Percentiles rank a stretch among this genome's conserved stretches.
These are phyloP conservation scores for Cynara cardunculus DNA, from an alignment of 129 eudicot species.

Conservation along the genomic window DNA sequence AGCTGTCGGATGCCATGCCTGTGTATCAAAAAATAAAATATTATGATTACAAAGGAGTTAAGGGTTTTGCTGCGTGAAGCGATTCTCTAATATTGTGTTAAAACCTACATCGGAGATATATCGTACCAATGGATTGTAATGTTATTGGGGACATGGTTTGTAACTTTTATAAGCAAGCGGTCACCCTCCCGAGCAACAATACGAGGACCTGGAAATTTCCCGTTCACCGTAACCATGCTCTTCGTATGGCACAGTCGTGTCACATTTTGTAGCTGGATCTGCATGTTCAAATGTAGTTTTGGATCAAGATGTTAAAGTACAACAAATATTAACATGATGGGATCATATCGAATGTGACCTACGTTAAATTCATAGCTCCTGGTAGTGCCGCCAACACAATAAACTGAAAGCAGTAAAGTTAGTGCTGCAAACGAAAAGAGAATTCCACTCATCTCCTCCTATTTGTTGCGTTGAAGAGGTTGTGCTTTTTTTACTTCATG, in stretches of 20 bases:
- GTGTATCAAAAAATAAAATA: not conserved
- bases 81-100: not conserved
- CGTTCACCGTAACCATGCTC: too few relatives aligned
- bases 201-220: too few relatives aligned
- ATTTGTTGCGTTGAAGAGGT: not conserved
- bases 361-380: not conserved
- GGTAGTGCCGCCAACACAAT: not conserved
- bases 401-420: not conserved
- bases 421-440: not conserved
- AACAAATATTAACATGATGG: too few relatives aligned
- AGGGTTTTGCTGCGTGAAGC: too few relatives aligned
- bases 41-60: not conserved
- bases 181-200: too few relatives aligned
- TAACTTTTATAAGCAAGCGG: too few relatives aligned
- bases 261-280: constrained; percentile 30
- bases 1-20: constrained; percentile 62
- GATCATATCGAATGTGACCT: not conserved
- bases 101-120: too few relatives aligned
- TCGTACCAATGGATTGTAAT: constrained; percentile 33
- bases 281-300: not conserved
- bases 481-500: not conserved
- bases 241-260: constrained; percentile 35
- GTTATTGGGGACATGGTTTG: too few relatives aligned
- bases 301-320: too few relatives aligned
- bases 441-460: not conserved